phyloP scores from a whole-genome alignment of 352 stramenopile genomes.

The Vaucheria bursata region DNA sequence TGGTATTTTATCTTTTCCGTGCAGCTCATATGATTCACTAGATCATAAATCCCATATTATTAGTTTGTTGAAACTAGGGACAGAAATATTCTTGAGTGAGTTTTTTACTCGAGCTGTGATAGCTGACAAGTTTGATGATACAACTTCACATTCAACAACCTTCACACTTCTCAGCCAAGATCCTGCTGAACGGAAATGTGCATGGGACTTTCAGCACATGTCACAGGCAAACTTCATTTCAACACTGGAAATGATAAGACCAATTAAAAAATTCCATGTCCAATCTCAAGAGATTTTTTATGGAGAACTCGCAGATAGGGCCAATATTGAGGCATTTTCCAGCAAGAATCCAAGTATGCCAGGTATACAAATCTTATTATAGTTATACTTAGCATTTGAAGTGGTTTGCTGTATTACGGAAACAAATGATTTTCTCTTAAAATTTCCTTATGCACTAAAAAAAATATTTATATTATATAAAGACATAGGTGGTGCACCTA shows the following conservation, averaged over 20 bases:
- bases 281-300: conserved; percentile 8
- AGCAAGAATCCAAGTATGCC: too few relatives aligned
- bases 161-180: conserved; percentile 5
- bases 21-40: background rate
- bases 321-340: too few relatives aligned
- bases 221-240: background rate
- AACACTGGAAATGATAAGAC: background rate
- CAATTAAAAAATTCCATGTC: background rate
- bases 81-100: background rate
- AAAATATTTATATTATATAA: too few relatives aligned
- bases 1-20: background rate
- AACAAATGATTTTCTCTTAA: too few relatives aligned
- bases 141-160: background rate
- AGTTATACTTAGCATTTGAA: too few relatives aligned
- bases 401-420: too few relatives aligned
- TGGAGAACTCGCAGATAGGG: background rate
- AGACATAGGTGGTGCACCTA: too few relatives aligned
- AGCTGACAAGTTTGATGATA: background rate
- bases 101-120: background rate
- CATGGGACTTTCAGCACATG: background rate
- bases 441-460: too few relatives aligned
- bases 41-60: too few relatives aligned
- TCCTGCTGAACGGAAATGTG: background rate
- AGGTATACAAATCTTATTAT: too few relatives aligned
- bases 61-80: too few relatives aligned